Evolutionary conservation across 2,329 filamentous ascomycete genomes (phyloP).

Genomic region (Fusarium heterosporum): DNA sequence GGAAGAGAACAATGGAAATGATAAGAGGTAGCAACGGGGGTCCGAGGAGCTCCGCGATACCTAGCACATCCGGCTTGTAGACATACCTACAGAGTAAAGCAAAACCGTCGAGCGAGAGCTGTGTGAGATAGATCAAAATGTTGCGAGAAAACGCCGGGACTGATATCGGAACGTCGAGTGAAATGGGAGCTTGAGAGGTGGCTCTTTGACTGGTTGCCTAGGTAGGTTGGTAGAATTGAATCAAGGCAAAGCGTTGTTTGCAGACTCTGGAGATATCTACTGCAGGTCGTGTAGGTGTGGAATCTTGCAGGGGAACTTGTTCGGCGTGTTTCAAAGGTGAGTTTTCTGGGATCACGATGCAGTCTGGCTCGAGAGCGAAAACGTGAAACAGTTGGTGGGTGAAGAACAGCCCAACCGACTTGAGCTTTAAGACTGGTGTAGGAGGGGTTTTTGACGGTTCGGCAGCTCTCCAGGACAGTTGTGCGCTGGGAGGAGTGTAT

Average conservation of each 20-base stretch:
- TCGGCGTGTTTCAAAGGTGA: conserved; percentile 8
- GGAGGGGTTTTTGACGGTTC: conserved; percentile 37
- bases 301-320: neutral
- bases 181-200: conserved; percentile 17
- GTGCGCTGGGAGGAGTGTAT: conserved; percentile 5
- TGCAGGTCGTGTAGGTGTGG: neutral
- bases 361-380: conserved; percentile 21
- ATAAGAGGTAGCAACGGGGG: conserved; percentile 9
- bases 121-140: conserved; percentile 17
- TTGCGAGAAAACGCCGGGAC: conserved; percentile 11
- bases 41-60: conserved; percentile 12
- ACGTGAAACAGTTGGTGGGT: conserved; percentile 26
- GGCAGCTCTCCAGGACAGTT: conserved; percentile 4
- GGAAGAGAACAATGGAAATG: conserved; percentile 9
- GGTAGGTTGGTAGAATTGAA: neutral
- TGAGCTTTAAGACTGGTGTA: conserved; percentile 29
- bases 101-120: conserved; percentile 3
- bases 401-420: conserved; percentile 28
- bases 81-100: conserved; percentile 28
- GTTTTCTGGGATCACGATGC: conserved; percentile 2
- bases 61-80: conserved; percentile 8
- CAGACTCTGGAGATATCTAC: conserved; percentile 12
- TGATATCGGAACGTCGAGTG: conserved; percentile 18
- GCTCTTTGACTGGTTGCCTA: conserved; percentile 1
- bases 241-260: conserved; percentile 8